phyloP scores from a whole-genome alignment of 2,329 filamentous ascomycete species.

The Trichoderma cornu-damae region DNA sequence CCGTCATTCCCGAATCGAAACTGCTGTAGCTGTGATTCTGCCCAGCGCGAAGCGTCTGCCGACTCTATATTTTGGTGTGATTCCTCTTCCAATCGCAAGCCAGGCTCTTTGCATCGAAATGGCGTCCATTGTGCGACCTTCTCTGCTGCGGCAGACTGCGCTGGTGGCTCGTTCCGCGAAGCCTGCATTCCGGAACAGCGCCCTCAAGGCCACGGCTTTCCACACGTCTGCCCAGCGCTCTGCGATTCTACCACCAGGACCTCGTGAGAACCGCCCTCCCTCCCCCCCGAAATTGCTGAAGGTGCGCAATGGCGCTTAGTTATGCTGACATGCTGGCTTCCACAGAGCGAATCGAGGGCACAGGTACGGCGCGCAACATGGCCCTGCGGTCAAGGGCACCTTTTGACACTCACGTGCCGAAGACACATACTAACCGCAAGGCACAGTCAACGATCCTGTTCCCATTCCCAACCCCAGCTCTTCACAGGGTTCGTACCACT shows the following conservation, averaged over 20 bases:
- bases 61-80: not conserved
- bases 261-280: slow-evolving; percentile 75
- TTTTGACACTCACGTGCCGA: slow-evolving; percentile 2
- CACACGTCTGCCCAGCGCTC: slow-evolving; percentile 71
- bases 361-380: slow-evolving; percentile 48
- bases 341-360: slow-evolving; percentile 68
- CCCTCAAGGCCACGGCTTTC: slow-evolving; percentile 68
- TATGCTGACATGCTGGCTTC: slow-evolving; percentile 40
- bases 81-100: not conserved
- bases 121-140: slow-evolving; percentile 53
- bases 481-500: slow-evolving; percentile 93
- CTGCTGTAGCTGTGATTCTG: not conserved
- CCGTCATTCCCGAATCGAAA: slow-evolving; percentile 15
- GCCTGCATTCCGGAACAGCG: slow-evolving; percentile 32
- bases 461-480: slow-evolving; percentile 67
- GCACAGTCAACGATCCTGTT: slow-evolving; percentile 76
- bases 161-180: slow-evolving; percentile 33
- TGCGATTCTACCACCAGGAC: slow-evolving; percentile 79
- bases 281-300: not conserved
- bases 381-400: slow-evolving; percentile 6
- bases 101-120: slow-evolving; percentile 32
- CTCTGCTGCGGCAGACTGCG: slow-evolving; percentile 51
- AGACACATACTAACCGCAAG: not conserved
- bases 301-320: not conserved
- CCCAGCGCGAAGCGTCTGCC: slow-evolving; percentile 12